These are phyloP conservation scores for Sequoiadendron giganteum DNA, from an alignment of 75 land plant genomes.

Conservation along the genomic window DNA sequence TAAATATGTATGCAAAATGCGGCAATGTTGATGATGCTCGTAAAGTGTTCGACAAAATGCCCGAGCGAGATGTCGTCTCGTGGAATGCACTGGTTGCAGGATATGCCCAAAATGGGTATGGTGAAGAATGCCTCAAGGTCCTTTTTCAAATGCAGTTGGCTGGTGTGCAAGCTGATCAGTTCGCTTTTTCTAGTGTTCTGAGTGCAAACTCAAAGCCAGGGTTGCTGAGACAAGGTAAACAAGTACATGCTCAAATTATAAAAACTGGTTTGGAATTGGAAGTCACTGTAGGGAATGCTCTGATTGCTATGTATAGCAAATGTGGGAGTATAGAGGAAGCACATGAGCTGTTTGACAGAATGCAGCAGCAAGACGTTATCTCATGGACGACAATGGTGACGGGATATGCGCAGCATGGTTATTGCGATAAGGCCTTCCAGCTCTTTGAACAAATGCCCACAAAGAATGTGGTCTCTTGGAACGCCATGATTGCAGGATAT, in stretches of 20 bases:
- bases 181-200: constrained; percentile 19
- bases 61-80: constrained; percentile 27
- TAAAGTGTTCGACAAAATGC: constrained; percentile 27
- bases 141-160: background rate
- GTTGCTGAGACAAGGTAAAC: constrained; percentile 1
- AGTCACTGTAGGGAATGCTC: background rate
- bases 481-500: constrained; percentile 20
- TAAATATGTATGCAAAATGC: constrained; percentile 6
- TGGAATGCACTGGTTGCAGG: constrained; percentile 65
- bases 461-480: constrained; percentile 31
- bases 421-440: constrained; percentile 9
- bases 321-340: background rate
- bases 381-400: constrained; percentile 14
- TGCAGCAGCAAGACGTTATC: background rate
- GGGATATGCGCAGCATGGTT: constrained; percentile 13
- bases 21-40: background rate
- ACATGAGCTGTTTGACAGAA: background rate
- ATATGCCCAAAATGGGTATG: constrained; percentile 44
- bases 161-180: constrained; percentile 5
- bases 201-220: constrained; percentile 9
- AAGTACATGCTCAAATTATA: constrained; percentile 22
- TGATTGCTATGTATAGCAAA: background rate
- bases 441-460: constrained; percentile 15
- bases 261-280: constrained; percentile 19
- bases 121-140: constrained; percentile 22